Percentiles rank a stretch among this genome's conserved stretches.
phyloP scores from a whole-genome alignment of 805 yeast genomes.

The Candida hispaniensis region DNA sequence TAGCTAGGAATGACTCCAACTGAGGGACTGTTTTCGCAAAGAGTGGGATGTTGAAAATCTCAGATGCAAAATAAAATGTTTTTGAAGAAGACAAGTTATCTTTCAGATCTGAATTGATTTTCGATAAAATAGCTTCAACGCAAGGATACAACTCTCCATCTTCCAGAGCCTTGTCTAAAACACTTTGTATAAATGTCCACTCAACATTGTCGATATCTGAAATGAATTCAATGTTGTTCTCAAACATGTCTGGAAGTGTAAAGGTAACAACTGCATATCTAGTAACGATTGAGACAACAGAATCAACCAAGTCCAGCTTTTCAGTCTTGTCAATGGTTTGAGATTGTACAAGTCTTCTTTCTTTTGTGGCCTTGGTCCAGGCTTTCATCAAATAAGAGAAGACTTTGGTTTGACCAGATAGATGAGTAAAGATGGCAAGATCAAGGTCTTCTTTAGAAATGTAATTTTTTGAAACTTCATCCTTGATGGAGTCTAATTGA shows the following conservation, averaged over 20 bases:
- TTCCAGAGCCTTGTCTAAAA: constrained; percentile 1
- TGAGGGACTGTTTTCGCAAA: constrained; percentile 53
- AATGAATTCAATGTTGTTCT: too few species aligned
- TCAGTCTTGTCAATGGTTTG: too few species aligned
- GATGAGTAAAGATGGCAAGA: constrained; percentile 7
- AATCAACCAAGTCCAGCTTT: constrained; percentile 2
- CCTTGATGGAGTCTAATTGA: constrained; percentile 3
- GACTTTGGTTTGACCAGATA: neutral
- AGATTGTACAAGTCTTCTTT: constrained; percentile 9
- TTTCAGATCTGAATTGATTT: constrained; percentile 6
- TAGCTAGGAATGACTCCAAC: constrained; percentile 39
- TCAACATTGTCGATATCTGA: too few species aligned
- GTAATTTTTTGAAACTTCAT: constrained; percentile 1
- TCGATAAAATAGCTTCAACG: constrained; percentile 3
- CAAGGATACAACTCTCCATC: constrained; percentile 5
- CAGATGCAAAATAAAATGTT: constrained; percentile 38
- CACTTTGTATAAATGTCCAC: constrained; percentile 10
- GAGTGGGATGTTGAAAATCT: constrained; percentile 47
- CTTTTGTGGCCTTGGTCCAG: constrained; percentile 7
- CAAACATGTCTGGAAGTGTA: constrained; percentile 14
- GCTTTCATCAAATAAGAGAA: constrained; percentile 11
- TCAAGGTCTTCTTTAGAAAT: constrained; percentile 1
- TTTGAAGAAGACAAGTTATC: constrained; percentile 28
- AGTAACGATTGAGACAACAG: constrained; percentile 1
- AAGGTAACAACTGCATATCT: constrained; percentile 2